Evolutionary conservation across 73 alveolate genomes (phyloP).

Genomic region (Paramecium biaurelia): DNA sequence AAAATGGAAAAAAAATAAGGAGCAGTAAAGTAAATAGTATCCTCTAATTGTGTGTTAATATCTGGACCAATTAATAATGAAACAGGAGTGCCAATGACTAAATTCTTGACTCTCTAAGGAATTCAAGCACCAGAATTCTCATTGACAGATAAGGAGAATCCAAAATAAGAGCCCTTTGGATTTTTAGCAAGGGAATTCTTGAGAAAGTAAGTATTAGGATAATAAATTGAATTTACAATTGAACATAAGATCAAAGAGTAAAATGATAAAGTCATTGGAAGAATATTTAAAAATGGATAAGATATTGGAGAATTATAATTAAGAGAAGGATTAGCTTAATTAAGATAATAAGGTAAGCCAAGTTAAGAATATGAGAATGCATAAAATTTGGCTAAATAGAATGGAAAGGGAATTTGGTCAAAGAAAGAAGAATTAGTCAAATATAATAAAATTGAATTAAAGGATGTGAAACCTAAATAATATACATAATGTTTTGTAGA

Average conservation of each 20-base stretch:
- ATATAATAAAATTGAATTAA: neutral
- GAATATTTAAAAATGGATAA: constrained; percentile 46
- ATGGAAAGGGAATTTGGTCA: constrained; percentile 27
- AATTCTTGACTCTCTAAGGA: constrained; percentile 27
- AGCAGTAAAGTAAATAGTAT: constrained; percentile 21
- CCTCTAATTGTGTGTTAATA: constrained; percentile 16
- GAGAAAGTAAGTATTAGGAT: constrained; percentile 71
- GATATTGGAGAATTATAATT: constrained; percentile 6
- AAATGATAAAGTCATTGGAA: constrained; percentile 47
- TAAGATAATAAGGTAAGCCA: neutral
- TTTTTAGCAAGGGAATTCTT: constrained; percentile 74
- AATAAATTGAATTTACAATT: constrained; percentile 66
- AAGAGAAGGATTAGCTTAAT: constrained; percentile 10
- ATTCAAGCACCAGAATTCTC: constrained; percentile 43
- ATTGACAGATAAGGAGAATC: constrained; percentile 54
- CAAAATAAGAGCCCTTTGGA: constrained; percentile 73
- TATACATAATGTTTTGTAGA: constrained; percentile 6
- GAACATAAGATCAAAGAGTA: constrained; percentile 58
- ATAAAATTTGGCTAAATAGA: neutral
- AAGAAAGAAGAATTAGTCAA: neutral
- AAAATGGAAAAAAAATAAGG: constrained; percentile 46
- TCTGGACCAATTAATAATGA: constrained; percentile 20
- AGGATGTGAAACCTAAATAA: neutral
- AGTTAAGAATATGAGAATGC: neutral
- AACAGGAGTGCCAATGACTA: constrained; percentile 42